Evolutionary conservation across 352 stramenopile genomes (phyloP), one percentile per base, ranked within the genome.

Genomic region (Pythium vanterpoolii): DNA sequence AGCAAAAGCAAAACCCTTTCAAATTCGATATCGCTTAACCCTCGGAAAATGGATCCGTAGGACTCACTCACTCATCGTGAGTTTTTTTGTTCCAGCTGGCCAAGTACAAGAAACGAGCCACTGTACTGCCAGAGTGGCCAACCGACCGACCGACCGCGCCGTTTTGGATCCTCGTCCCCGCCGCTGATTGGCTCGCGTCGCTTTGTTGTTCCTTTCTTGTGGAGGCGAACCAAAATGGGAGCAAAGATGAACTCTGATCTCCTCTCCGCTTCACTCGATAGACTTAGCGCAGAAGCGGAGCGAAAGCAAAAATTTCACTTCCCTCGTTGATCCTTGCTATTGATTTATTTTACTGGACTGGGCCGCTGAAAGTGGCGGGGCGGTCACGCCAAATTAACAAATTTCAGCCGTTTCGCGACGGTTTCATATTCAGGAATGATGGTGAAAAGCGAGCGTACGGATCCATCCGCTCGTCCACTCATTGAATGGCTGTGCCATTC

Each of bases 381-480:
- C n/a, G n/a, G n/a, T n/a, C n/a, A n/a, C n/a, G n/a, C n/a, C n/a
- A n/a, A n/a, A n/a, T n/a, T n/a, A n/a, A n/a, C n/a, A n/a, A n/a
- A n/a, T n/a, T n/a, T 10, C 10, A 16, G 49, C 33, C 34, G 49
- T 56, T 56, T 56, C 49, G 49, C 26, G 49, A 47, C 50, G 50
- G 50, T 57, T 57, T 57, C 50, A 57, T 21, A 23, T 46, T 11
- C 50, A 27, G 16, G 50, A 57, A 36, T 57, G 50, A 39, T 57
- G 50, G 50, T 57, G 33, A 39, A 14, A 14, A 14, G 33, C 8
- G 33, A 39, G 33, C 8, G 33, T 39, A 14, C 38, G 9, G n/a
- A 46, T 46, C 40, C n/a, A 13, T 19, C n/a, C 40, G 7, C 34
- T 42, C n/a, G 40, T 46, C 40, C 40, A 46, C 40, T 46, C 40